Percentiles rank a stretch among this genome's conserved stretches.
phyloP scores from a whole-genome alignment of 352 stramenopile species.

The Saprolegnia parasitica region DNA sequence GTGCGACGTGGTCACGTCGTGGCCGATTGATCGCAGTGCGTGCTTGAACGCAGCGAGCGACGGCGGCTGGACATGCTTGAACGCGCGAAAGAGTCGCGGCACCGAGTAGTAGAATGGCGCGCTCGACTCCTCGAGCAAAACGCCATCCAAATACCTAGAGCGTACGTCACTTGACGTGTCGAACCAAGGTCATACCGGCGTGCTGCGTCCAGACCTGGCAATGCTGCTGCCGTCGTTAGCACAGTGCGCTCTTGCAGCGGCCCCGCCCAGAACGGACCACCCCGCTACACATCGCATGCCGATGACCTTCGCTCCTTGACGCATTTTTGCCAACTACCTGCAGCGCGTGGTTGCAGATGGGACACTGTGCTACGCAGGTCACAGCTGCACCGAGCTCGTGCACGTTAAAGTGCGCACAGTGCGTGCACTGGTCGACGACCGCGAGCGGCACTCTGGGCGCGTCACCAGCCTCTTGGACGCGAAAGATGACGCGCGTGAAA shows the following conservation, averaged over 20 bases:
- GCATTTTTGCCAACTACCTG: constrained; percentile 1
- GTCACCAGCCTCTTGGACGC: background rate
- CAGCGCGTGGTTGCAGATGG: background rate
- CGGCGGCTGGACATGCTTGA: background rate
- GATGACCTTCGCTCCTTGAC: too few species aligned
- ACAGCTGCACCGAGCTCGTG: background rate
- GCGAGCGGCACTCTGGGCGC: background rate
- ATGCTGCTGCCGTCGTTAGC: background rate
- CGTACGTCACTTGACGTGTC: background rate
- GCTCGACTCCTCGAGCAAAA: background rate
- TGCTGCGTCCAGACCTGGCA: background rate
- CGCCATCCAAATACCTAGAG: background rate
- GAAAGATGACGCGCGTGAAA: constrained; percentile 14
- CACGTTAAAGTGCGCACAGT: constrained; percentile 1
- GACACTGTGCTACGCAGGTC: background rate
- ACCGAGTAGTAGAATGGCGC: constrained; percentile 9
- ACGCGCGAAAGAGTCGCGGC: constrained; percentile 16
- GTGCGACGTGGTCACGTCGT: background rate
- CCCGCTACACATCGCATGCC: background rate
- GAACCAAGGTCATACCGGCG: background rate
- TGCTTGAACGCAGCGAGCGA: background rate
- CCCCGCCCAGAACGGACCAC: constrained; percentile 15
- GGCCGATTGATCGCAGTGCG: background rate
- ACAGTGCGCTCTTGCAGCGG: constrained; percentile 15
- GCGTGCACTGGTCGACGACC: constrained; percentile 7